Percentiles rank a stretch among this genome's conserved stretches.
Conservation (phyloP, 169 alveolate genomes). For the Plasmodium inui region DNA sequence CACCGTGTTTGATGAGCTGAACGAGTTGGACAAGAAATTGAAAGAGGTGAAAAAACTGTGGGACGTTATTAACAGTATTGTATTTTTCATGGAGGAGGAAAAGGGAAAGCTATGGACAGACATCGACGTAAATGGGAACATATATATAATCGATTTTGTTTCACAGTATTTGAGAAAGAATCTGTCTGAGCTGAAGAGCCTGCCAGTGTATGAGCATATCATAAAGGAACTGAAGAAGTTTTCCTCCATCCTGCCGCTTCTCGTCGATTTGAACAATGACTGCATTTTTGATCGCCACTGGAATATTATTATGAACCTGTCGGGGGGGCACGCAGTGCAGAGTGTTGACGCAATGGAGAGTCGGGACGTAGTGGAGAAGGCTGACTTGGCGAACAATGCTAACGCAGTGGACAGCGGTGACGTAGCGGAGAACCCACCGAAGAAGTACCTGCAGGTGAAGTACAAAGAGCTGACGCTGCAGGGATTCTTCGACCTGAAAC, state of each 20-base stretch:
- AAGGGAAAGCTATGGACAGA: constrained; percentile 93
- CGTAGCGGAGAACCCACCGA: not conserved
- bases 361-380: constrained; percentile 82
- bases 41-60: constrained; percentile 91
- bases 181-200: constrained; percentile 91
- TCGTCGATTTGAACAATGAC: constrained; percentile 93
- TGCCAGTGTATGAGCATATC: constrained; percentile 91
- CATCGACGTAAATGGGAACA: constrained; percentile 92
- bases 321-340: constrained; percentile 86
- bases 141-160: constrained; percentile 90
- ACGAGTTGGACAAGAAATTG: constrained; percentile 91
- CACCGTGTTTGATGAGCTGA: constrained; percentile 91
- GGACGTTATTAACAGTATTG: constrained; percentile 93
- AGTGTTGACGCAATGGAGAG: not conserved
- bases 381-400: constrained; percentile 79
- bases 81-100: constrained; percentile 93
- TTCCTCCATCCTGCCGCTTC: constrained; percentile 94
- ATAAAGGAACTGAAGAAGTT: constrained; percentile 93
- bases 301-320: constrained; percentile 93
- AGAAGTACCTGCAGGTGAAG: constrained; percentile 86
- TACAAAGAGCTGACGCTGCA: constrained; percentile 94
- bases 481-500: constrained; percentile 91
- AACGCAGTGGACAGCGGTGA: not conserved
- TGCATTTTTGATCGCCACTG: constrained; percentile 97
- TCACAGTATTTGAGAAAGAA: constrained; percentile 88